These are phyloP conservation scores for Thymus mandschuricus DNA, from an alignment of 257 asterid genomes.

Conservation along the genomic window DNA sequence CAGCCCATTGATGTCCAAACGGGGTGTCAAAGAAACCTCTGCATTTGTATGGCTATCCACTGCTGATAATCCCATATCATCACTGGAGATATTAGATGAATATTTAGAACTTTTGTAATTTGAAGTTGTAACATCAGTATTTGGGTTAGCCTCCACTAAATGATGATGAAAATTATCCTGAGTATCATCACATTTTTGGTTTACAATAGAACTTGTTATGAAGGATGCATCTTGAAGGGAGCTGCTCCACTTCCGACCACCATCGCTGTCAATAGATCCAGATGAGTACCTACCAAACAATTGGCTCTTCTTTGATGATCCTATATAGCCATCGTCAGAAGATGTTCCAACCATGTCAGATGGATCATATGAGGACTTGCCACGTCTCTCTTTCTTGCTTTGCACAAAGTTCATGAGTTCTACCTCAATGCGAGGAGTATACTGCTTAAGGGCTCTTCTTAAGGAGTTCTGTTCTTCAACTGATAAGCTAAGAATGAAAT, in stretches of 20 bases:
- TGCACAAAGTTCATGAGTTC: slow-evolving; percentile 95
- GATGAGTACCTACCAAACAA: slow-evolving; percentile 87
- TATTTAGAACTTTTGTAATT: slow-evolving; percentile 57
- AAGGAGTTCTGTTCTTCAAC: slow-evolving; percentile 94
- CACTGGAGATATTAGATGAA: slow-evolving; percentile 46
- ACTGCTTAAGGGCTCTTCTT: slow-evolving; percentile 95
- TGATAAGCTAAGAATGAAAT: slow-evolving; percentile 87
- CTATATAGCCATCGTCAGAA: slow-evolving; percentile 88
- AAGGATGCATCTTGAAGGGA: slow-evolving; percentile 62
- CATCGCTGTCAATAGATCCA: slow-evolving; percentile 87
- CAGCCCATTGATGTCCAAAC: slow-evolving; percentile 62
- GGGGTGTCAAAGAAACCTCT: slow-evolving; percentile 56
- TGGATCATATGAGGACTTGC: slow-evolving; percentile 85
- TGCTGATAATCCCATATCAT: slow-evolving; percentile 53
- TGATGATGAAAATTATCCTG: slow-evolving; percentile 53
- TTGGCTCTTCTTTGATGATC: slow-evolving; percentile 66
- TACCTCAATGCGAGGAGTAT: slow-evolving; percentile 98
- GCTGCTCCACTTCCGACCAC: slow-evolving; percentile 88
- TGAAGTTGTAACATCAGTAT: slow-evolving; percentile 50
- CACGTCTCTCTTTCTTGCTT: slow-evolving; percentile 92
- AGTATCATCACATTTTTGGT: slow-evolving; percentile 57
- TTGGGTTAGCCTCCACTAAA: slow-evolving; percentile 49
- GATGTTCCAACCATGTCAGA: slow-evolving; percentile 87
- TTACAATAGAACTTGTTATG: slow-evolving; percentile 40
- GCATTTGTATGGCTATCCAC: slow-evolving; percentile 46